Evolutionary conservation across 768 basidiomycete species (phyloP).

Genomic region (Trametes villosa): DNA sequence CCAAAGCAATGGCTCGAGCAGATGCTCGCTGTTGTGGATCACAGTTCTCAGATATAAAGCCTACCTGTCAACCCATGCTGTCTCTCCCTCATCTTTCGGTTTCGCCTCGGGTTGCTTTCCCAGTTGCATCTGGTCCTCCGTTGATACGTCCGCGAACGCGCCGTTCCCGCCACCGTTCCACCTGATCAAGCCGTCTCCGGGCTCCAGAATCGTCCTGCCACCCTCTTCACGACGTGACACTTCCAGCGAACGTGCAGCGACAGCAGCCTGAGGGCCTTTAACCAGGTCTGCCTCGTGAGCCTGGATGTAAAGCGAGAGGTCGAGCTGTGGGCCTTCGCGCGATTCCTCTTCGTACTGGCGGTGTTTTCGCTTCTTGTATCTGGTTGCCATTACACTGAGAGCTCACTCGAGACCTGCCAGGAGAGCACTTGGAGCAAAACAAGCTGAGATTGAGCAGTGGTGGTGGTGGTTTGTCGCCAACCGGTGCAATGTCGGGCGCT

Average conservation of each 20-base stretch:
- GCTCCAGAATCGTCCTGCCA: conserved; percentile 21
- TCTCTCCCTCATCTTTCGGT: conserved; percentile 33
- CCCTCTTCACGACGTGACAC: conserved; percentile 25
- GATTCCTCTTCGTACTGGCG: background rate
- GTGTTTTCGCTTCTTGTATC: conserved; percentile 9
- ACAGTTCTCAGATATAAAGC: conserved; percentile 34
- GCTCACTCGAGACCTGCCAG: no score
- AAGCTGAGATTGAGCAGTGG: no score
- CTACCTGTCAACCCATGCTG: conserved; percentile 86
- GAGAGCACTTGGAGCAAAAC: no score
- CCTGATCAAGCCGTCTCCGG: conserved; percentile 41
- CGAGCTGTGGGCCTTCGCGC: background rate
- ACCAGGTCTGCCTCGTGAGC: conserved; percentile 81
- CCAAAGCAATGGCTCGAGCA: background rate
- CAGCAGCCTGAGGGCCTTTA: conserved; percentile 50
- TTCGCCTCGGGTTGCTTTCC: background rate
- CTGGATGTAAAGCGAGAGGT: conserved; percentile 47
- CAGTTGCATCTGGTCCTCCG: conserved; percentile 18
- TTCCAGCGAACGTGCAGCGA: conserved; percentile 43
- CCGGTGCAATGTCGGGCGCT: no score
- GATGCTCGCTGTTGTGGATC: background rate
- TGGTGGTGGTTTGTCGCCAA: no score
- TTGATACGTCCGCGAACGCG: background rate
- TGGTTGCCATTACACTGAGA: background rate
- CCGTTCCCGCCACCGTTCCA: conserved; percentile 5